Percentiles rank a stretch among this genome's conserved stretches.
phyloP scores from a whole-genome alignment of 2,329 filamentous ascomycete species.

The Fusarium sambucinum region DNA sequence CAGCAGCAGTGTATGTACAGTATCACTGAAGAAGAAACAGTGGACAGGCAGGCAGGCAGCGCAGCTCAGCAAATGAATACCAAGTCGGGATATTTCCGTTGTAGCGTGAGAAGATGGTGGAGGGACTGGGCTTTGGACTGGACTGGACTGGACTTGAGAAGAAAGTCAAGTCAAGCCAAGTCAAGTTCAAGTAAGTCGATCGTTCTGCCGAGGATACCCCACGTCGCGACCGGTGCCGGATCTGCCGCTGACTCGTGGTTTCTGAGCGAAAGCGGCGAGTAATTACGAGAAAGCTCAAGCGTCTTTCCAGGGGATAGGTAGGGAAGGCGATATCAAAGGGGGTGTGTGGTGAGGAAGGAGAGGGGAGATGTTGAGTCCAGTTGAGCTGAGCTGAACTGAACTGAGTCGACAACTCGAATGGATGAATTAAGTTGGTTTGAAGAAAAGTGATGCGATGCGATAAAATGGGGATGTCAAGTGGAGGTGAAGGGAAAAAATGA shows the following conservation, averaged over 20 bases:
- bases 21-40: neutral
- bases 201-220: constrained; percentile 49
- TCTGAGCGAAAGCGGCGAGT: constrained; percentile 48
- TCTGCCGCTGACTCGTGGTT: constrained; percentile 51
- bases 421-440: constrained; percentile 5
- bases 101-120: constrained; percentile 45
- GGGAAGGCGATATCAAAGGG: constrained; percentile 24
- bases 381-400: neutral
- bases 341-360: constrained; percentile 27
- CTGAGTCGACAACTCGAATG: neutral
- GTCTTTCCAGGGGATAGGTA: constrained; percentile 19
- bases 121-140: constrained; percentile 19
- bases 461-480: constrained; percentile 16
- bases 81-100: constrained; percentile 53
- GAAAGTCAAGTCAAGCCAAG: constrained; percentile 41
- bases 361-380: constrained; percentile 1
- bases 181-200: constrained; percentile 39
- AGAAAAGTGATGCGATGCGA: neutral
- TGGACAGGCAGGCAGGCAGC: neutral
- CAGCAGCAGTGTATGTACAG: neutral
- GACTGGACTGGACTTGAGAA: constrained; percentile 37
- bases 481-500: constrained; percentile 38
- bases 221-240: constrained; percentile 49
- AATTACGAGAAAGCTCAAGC: constrained; percentile 44
- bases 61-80: constrained; percentile 23